Percentiles rank a stretch among this genome's conserved stretches.
phyloP scores from a whole-genome alignment of 805 yeast species.

The Candida maesae region DNA sequence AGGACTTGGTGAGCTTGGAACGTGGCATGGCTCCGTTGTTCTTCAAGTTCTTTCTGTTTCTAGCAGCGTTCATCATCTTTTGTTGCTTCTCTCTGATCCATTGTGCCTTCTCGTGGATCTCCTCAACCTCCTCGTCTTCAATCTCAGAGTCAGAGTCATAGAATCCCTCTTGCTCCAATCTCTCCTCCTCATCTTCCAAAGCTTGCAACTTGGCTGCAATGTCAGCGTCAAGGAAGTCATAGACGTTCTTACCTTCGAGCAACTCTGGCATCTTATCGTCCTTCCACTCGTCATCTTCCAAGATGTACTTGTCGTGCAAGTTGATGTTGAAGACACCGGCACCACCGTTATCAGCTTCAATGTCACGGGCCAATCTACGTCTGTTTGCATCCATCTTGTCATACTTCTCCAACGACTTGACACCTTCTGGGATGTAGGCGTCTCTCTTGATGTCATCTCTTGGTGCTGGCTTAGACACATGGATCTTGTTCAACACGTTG shows the following conservation, averaged over 20 bases:
- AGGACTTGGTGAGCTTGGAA: conserved; percentile 75
- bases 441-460: conserved; percentile 84
- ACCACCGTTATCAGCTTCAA: conserved; percentile 95
- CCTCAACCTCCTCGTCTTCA: conserved; percentile 65
- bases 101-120: conserved; percentile 77
- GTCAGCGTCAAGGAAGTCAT: conserved; percentile 96
- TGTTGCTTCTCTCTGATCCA: conserved; percentile 97
- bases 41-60: conserved; percentile 82
- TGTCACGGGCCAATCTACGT: conserved; percentile 76
- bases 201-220: conserved; percentile 91
- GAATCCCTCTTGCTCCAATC: conserved; percentile 90
- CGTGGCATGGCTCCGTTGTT: conserved; percentile 87
- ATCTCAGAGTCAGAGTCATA: conserved; percentile 80
- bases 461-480: conserved; percentile 84
- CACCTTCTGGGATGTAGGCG: conserved; percentile 80
- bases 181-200: conserved; percentile 95
- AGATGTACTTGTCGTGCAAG: conserved; percentile 83
- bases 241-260: conserved; percentile 92
- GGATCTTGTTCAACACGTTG: conserved; percentile 90
- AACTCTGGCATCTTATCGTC: conserved; percentile 96
- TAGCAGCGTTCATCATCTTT: conserved; percentile 83
- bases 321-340: conserved; percentile 97
- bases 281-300: conserved; percentile 98
- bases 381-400: conserved; percentile 80
- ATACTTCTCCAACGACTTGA: conserved; percentile 55